These are phyloP conservation scores for Tetrahymena borealis DNA, from an alignment of 73 alveolate genomes.

Conservation along the genomic window DNA sequence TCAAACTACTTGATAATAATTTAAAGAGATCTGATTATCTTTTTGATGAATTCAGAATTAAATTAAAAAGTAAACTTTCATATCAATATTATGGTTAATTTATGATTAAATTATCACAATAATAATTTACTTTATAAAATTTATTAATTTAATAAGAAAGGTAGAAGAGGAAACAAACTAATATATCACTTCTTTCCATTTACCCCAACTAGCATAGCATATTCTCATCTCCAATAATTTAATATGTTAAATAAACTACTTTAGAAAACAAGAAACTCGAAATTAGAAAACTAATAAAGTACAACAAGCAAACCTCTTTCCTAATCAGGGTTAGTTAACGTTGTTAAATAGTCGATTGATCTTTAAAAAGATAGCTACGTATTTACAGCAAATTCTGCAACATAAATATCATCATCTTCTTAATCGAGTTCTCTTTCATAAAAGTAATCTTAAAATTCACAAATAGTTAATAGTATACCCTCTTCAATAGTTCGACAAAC, in stretches of 20 bases:
- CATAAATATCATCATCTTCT: background rate
- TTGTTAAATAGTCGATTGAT: background rate
- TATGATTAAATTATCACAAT: no score
- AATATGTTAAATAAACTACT: background rate
- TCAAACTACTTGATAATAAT: no score
- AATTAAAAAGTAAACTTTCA: no score
- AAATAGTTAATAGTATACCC: background rate
- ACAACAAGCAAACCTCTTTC: background rate
- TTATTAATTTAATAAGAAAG: background rate
- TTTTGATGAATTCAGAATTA: no score
- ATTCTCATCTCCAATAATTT: background rate
- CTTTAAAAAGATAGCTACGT: background rate
- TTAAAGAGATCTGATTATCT: no score
- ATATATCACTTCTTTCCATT: no score
- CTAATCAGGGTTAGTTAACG: background rate
- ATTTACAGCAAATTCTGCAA: background rate
- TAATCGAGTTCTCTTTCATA: background rate
- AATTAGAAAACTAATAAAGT: background rate
- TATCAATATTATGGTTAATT: no score
- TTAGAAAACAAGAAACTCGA: background rate
- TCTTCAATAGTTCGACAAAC: background rate
- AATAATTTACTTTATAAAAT: background rate
- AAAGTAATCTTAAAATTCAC: background rate
- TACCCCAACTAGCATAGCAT: background rate
- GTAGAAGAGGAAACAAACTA: background rate